Evolutionary conservation across 345 rosid species (phyloP).

Genomic region (Excoecaria cochinchinensis): DNA sequence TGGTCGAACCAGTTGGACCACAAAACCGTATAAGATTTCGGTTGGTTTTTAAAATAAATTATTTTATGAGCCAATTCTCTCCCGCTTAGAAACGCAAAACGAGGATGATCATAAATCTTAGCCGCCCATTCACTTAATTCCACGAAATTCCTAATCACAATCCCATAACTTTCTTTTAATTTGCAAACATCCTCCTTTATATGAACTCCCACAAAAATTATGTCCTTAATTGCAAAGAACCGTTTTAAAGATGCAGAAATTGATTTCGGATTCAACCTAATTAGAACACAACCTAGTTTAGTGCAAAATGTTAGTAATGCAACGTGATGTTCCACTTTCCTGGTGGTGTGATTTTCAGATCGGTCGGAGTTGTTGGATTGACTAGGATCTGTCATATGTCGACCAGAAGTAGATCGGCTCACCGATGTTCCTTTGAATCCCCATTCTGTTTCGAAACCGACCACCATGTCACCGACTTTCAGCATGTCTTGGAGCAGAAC

Average conservation of each 20-base stretch:
- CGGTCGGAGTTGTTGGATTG: not conserved
- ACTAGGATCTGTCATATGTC: not conserved
- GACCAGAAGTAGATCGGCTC: constrained; percentile 20
- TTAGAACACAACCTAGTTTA: constrained; percentile 27
- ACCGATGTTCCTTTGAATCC: constrained; percentile 20
- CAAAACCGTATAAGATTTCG: constrained; percentile 21
- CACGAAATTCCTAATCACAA: constrained; percentile 25
- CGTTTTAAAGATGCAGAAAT: constrained; percentile 27
- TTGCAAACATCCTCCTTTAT: constrained; percentile 27
- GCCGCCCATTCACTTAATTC: constrained; percentile 33
- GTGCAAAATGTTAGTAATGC: constrained; percentile 30
- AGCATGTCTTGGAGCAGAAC: constrained; percentile 32
- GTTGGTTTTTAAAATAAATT: constrained; percentile 9
- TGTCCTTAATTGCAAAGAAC: constrained; percentile 24
- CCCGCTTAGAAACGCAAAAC: constrained; percentile 14
- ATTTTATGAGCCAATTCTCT: constrained; percentile 29
- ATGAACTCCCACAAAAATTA: constrained; percentile 29
- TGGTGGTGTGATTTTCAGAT: constrained; percentile 6
- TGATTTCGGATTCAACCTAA: constrained; percentile 19
- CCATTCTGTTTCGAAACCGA: constrained; percentile 32
- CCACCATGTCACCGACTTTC: constrained; percentile 28
- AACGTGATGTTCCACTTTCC: constrained; percentile 23
- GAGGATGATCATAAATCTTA: constrained; percentile 28
- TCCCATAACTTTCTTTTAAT: constrained; percentile 13
- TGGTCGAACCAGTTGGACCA: constrained; percentile 38